Percentiles rank a stretch among this genome's conserved stretches.
Conservation (phyloP, 2,329 filamentous ascomycete genomes). For the Claviceps humidiphila region DNA sequence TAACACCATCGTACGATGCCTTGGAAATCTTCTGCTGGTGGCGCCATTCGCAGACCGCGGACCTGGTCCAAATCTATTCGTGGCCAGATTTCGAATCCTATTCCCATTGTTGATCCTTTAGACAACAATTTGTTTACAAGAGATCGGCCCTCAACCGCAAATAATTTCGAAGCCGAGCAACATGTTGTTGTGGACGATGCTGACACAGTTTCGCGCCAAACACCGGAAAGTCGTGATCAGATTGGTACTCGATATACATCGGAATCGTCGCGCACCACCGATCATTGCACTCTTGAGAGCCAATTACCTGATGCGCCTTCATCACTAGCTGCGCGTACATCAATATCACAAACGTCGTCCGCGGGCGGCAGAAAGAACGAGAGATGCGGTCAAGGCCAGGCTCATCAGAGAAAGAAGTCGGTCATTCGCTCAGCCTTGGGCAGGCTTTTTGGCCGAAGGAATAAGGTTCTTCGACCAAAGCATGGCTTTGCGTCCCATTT, state of each 20-base stretch:
- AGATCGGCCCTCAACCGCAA: slow-evolving; percentile 24
- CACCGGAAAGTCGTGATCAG: neutral
- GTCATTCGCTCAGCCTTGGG: slow-evolving; percentile 42
- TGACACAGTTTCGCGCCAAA: neutral
- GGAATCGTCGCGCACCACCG: neutral
- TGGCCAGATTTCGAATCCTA: slow-evolving; percentile 48
- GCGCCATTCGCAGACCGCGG: slow-evolving; percentile 10
- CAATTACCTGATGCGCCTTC: neutral
- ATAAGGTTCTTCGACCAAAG: slow-evolving; percentile 25
- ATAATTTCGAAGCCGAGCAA: slow-evolving; percentile 11
- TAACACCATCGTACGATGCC: slow-evolving; percentile 14
- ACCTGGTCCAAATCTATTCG: slow-evolving; percentile 35
- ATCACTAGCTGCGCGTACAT: neutral
- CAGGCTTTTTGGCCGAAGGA: slow-evolving; percentile 45
- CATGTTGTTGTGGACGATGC: neutral
- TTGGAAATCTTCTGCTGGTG: slow-evolving; percentile 30
- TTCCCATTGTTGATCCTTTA: slow-evolving; percentile 35
- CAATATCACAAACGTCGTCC: neutral
- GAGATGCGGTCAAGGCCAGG: neutral
- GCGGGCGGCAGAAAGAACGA: slow-evolving; percentile 8
- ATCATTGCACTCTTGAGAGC: neutral
- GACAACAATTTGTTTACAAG: slow-evolving; percentile 43
- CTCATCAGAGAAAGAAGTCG: slow-evolving; percentile 42
- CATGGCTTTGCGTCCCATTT: neutral
- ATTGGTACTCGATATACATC: neutral